Conservation (phyloP, 2,329 filamentous ascomycete genomes). For the Endoconidiophora polonica region DNA sequence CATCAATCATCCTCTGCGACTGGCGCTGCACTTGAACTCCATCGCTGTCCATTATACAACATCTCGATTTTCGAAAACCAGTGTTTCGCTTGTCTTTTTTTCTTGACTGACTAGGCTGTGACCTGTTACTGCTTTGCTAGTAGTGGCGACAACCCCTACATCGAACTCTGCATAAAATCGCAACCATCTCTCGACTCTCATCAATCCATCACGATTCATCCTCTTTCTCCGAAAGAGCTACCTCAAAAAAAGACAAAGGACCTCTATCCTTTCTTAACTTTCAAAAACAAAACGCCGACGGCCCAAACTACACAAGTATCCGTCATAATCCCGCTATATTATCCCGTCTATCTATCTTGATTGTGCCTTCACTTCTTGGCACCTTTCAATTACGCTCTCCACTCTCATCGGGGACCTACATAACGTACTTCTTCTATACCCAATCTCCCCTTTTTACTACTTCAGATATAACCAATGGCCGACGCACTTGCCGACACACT, state of each 20-base stretch:
- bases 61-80: not conserved
- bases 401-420: not conserved
- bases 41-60: not conserved
- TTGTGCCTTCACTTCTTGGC: not conserved
- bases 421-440: not conserved
- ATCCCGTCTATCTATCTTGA: too few species aligned
- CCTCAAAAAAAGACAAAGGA: too few species aligned
- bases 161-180: too few species aligned
- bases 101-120: not conserved
- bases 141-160: too few species aligned
- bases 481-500: slow-evolving; percentile 30
- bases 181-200: too few species aligned
- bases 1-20: slow-evolving; percentile 2
- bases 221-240: too few species aligned
- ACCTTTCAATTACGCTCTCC: not conserved
- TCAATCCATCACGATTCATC: too few species aligned
- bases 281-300: too few species aligned
- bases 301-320: too few species aligned
- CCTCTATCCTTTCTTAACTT: too few species aligned
- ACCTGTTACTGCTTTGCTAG: too few species aligned
- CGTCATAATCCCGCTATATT: too few species aligned
- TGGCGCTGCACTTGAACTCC: not conserved
- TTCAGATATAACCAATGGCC: slow-evolving; percentile 23
- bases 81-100: not conserved
- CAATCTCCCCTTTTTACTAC: not conserved